phyloP scores from a whole-genome alignment of 1,139 yeast species.

The Scheffersomyces illinoinensis region DNA sequence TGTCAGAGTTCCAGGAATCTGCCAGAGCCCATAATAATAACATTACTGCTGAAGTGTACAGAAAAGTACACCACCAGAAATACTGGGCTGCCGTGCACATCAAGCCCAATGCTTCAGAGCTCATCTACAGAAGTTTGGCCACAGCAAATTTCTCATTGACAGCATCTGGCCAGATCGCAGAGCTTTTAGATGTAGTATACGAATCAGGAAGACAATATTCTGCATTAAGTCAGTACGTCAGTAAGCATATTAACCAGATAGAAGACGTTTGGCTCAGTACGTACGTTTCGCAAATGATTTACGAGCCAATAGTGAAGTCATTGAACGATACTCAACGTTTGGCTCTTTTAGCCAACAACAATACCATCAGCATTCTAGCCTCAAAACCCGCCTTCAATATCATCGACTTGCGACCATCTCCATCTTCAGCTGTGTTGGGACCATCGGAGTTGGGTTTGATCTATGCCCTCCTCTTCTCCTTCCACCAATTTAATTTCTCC shows the following conservation, averaged over 20 bases:
- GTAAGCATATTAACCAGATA: conserved; percentile 36
- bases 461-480: conserved; percentile 34
- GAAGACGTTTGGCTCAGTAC: conserved; percentile 23
- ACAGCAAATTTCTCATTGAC: conserved; percentile 18
- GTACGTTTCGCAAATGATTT: conserved; percentile 22
- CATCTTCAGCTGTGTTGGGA: conserved; percentile 25
- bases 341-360: conserved; percentile 15
- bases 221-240: conserved; percentile 39
- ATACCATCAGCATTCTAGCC: conserved; percentile 19
- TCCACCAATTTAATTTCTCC: conserved; percentile 33
- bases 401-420: conserved; percentile 23
- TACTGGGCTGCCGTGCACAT: conserved; percentile 59
- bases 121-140: conserved; percentile 32
- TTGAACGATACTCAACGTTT: conserved; percentile 12
- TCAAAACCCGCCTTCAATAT: conserved; percentile 22
- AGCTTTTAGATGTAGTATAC: conserved; percentile 37
- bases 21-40: conserved; percentile 35
- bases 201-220: conserved; percentile 58
- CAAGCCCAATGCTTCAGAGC: conserved; percentile 41
- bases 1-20: conserved; percentile 25
- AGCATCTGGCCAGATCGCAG: conserved; percentile 11
- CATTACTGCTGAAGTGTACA: conserved; percentile 32
- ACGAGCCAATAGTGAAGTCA: conserved; percentile 22
- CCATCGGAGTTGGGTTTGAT: conserved; percentile 37
- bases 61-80: conserved; percentile 46